Conservation (phyloP, 2,329 filamentous ascomycete species). For the Exophiala phaeomuriformis region DNA sequence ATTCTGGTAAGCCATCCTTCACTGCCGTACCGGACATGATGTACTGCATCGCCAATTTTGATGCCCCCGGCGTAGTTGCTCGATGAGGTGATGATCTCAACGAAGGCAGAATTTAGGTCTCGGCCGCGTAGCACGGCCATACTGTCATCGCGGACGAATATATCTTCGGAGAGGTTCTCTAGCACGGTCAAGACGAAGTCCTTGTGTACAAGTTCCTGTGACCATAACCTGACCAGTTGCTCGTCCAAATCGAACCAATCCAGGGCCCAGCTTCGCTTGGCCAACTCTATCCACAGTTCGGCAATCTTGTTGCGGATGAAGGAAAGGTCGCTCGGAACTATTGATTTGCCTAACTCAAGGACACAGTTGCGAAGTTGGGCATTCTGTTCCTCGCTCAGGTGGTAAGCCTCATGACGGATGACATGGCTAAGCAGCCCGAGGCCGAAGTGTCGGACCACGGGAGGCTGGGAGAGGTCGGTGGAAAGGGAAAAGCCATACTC, state of each 20-base stretch:
- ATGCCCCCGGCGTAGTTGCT: constrained; percentile 65
- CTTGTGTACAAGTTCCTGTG: constrained; percentile 57
- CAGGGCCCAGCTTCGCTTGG: constrained; percentile 84
- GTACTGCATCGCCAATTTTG: constrained; percentile 61
- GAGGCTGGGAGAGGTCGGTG: constrained; percentile 63
- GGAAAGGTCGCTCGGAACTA: constrained; percentile 64
- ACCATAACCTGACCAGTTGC: constrained; percentile 74
- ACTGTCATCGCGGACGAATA: constrained; percentile 84
- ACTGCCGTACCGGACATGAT: constrained; percentile 65
- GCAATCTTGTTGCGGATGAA: constrained; percentile 92
- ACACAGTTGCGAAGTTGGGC: constrained; percentile 66
- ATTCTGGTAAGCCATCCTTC: constrained; percentile 84
- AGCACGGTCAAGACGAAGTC: constrained; percentile 82
- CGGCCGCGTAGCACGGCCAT: constrained; percentile 76
- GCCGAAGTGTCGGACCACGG: constrained; percentile 86
- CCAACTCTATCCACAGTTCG: constrained; percentile 88
- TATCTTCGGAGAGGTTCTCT: constrained; percentile 87
- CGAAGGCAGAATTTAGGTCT: constrained; percentile 76
- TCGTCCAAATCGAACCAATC: constrained; percentile 95
- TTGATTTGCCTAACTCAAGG: constrained; percentile 64
- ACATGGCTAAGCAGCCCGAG: constrained; percentile 85
- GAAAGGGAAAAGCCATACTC: constrained; percentile 79
- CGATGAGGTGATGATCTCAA: constrained; percentile 86
- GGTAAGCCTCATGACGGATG: constrained; percentile 75
- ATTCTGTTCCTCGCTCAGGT: constrained; percentile 62